Evolutionary conservation across 2,329 filamentous ascomycete species (phyloP), one percentile per base, ranked within the genome.

Genomic region (Neofusicoccum parvum): DNA sequence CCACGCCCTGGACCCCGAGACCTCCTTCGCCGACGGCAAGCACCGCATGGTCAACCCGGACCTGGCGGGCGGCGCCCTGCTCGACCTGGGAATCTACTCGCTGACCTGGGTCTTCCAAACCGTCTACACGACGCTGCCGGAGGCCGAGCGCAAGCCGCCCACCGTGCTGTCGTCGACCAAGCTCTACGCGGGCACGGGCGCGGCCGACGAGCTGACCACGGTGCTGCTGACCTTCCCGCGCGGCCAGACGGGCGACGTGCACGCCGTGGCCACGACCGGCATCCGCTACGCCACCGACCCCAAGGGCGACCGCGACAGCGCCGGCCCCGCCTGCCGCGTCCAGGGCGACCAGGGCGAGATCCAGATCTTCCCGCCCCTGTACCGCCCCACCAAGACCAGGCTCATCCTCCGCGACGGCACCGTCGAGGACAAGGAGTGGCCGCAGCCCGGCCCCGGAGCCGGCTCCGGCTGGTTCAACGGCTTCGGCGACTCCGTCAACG

Each of bases 71-170:
- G 93, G 93, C 62, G 90, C 89, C 1, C 81, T 96, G 64, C 85
- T 97, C 59, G 93, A 97, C 77, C 82, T 97, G 65, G 93, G 93
- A 67, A 90, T 97, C 77, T 97, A 97, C 81, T 87, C 91, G 53
- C 80, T 97, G 68, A 96, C 92, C 37, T 97, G 93, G 93, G 86
- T 95, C 6, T 96, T 94, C 84, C 92, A 96, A 79, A 90, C 90
- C 50, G 85, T 96, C 34, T 96, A 96, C 80, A 91, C 93, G 76
- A 87, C 90, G 3, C 90, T 94, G 73, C 84, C 88, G 1, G 15
- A 37, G 1, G 37, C 83, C 75, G 36, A 76, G 80, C 10, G 92
- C 70, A 86, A 92, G 76, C 74, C 85, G 0, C 93, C 93, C 5
- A 84, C 81, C 50, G 88, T 95, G 3, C 80, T 88, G 10, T 85